A percentile compares a stretch with the other conserved stretches of the same genome.
phyloP scores from a whole-genome alignment of 805 yeast species.

The Jamesozyma jinghongensis region DNA sequence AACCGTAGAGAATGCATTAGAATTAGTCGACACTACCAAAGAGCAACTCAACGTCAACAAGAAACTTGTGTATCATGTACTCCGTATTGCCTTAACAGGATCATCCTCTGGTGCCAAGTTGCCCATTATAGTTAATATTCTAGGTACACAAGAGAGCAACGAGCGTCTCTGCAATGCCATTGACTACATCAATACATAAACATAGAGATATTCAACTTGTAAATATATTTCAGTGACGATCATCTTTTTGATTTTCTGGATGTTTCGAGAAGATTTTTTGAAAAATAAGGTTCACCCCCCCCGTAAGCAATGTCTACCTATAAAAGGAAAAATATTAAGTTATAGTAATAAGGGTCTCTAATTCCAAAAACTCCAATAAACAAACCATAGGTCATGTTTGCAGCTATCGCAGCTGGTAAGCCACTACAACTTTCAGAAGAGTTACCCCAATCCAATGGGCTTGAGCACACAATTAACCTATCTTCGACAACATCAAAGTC shows the following conservation, averaged over 20 bases:
- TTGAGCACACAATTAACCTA: conserved; percentile 30
- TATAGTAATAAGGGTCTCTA: too few relatives aligned
- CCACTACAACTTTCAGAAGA: conserved; percentile 31
- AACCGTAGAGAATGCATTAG: conserved; percentile 3
- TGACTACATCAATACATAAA: background rate
- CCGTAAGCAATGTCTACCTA: too few relatives aligned
- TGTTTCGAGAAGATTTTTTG: background rate
- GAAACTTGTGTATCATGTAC: conserved; percentile 42
- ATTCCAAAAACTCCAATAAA: background rate
- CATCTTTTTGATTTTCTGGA: background rate
- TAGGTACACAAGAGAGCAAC: conserved; percentile 39
- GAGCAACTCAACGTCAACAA: conserved; percentile 9
- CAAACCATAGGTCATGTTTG: conserved; percentile 28
- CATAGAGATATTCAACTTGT: background rate
- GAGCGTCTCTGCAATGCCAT: conserved; percentile 23
- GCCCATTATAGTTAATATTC: conserved; percentile 43
- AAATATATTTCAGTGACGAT: background rate
- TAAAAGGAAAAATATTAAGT: too few relatives aligned
- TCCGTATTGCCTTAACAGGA: conserved; percentile 65
- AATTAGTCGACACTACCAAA: conserved; percentile 1
- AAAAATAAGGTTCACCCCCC: too few relatives aligned
- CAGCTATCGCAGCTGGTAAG: conserved; percentile 34
- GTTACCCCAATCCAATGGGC: conserved; percentile 31
- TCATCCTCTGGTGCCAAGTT: conserved; percentile 61
- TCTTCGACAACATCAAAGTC: conserved; percentile 30